A percentile compares a stretch with the other conserved stretches of the same genome.
Evolutionary conservation across 371 early-diverging fungal species (phyloP).

Genomic region (Choanephora cucurbitarum): DNA sequence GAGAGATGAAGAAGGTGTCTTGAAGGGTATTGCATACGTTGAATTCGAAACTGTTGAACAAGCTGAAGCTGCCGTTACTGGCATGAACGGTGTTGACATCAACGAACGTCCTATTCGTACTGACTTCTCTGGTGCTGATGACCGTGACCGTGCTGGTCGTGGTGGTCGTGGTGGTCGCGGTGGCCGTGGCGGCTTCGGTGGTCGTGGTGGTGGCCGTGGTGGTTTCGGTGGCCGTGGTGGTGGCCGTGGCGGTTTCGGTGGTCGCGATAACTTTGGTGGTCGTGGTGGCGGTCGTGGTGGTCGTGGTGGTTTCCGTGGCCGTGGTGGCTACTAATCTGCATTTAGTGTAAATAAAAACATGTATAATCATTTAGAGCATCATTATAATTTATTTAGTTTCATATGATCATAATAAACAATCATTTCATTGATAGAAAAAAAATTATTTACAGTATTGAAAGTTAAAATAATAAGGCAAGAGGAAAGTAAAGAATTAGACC

Average conservation of each 20-base stretch:
- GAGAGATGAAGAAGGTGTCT: conserved; percentile 56
- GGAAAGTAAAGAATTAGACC: conserved; percentile 24
- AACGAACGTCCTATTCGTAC: conserved; percentile 72
- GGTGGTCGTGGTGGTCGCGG: conserved; percentile 11
- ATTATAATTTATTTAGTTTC: too few species aligned
- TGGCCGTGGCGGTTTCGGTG: conserved; percentile 23
- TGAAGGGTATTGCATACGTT: conserved; percentile 79
- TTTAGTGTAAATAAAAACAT: neutral
- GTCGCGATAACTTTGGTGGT: conserved; percentile 28
- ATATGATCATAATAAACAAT: too few species aligned
- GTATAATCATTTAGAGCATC: neutral
- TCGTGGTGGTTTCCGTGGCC: conserved; percentile 41
- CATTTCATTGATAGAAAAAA: too few species aligned
- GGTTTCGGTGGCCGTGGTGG: conserved; percentile 20
- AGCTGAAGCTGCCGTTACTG: conserved; percentile 68
- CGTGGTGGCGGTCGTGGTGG: conserved; percentile 47
- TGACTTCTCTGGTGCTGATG: conserved; percentile 57
- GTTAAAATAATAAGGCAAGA: neutral
- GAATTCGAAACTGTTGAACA: conserved; percentile 61
- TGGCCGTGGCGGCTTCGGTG: conserved; percentile 18
- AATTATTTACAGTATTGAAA: too few species aligned
- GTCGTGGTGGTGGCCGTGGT: conserved; percentile 18
- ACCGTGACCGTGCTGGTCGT: conserved; percentile 25
- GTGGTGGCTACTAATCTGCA: conserved; percentile 19
- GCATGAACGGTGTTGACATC: conserved; percentile 65